Conservation (phyloP, 75 land plant genomes). For the Cunninghamia lanceolata region DNA sequence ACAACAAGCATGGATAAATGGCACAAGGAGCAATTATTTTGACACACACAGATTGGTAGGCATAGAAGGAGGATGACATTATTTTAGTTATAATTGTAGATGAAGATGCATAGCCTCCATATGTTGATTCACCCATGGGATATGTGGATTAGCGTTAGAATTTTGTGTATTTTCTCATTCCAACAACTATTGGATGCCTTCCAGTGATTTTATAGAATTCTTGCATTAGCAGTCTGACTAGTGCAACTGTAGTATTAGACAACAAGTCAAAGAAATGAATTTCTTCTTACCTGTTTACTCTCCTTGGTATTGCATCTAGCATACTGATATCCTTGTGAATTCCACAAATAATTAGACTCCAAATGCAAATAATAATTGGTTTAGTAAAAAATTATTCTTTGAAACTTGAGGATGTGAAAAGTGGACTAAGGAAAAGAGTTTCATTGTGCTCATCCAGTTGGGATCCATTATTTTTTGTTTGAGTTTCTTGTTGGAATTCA, state of each 20-base stretch:
- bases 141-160: no score
- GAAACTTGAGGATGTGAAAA: not conserved
- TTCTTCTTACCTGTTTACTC: constrained; percentile 65
- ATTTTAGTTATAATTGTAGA: no score
- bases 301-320: constrained; percentile 73
- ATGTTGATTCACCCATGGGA: no score
- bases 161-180: constrained; percentile 77
- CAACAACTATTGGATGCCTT: constrained; percentile 75
- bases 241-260: constrained; percentile 65
- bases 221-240: constrained; percentile 86
- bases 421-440: not conserved
- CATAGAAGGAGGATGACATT: no score
- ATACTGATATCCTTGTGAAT: constrained; percentile 67
- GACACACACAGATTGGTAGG: no score
- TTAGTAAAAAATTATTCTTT: not conserved
- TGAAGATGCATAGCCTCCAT: no score
- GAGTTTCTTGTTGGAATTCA: not conserved
- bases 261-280: constrained; percentile 38
- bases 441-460: not conserved
- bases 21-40: no score
- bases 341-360: not conserved
- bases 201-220: constrained; percentile 97
- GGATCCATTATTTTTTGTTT: not conserved
- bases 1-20: no score
- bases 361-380: not conserved